Evolutionary conservation across 148 eudicot genomes (phyloP), one percentile per base, ranked within the genome.

Genomic region (Diospyros lotus): DNA sequence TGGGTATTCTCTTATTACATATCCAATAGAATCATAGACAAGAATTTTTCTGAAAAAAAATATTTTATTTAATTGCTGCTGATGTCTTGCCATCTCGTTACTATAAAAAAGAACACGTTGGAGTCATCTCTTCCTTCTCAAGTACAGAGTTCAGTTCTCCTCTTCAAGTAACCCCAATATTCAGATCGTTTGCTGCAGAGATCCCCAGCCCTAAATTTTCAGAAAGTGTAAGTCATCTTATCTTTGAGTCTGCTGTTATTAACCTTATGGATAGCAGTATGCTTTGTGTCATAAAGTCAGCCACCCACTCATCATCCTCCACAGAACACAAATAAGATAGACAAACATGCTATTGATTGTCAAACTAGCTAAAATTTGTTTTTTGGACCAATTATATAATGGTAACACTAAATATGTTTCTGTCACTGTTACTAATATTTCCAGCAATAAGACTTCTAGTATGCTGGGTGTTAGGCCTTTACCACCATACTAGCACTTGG

Each of bases 141-240:
- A 78, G 69, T 77, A 67, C 87, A 69, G 97, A 87, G 72, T 89
- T 82, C 61, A 73, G 77, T 72, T 95, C 96, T 62, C 97, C 99
- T 44, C 73, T 83, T 74, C 99, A 89, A 79, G 93, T 88, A 75
- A 93, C 93, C 65, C 97, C 96, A 17, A 68, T 92, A 68, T 95
- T 95, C 87, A 81, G 85, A 81, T 71, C 96, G 54, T 77, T 91
- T 71, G 90, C 99, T 70, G 82, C 91, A 61, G 86, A 91, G 54
- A 84, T 95, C 76, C 97, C 99, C 18, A 95, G 94, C 80, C 99
- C 99, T 69, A 92, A 92, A 58, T 95, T 95, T 80, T 90, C 97
- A 69, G 99, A 95, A 87, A 95, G 99, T 81, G 99, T 95, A 85
- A 89, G 99, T 84, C 60, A 17, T 75, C 54, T 38, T 62, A 66